Percentiles rank a stretch among this genome's conserved stretches.
Evolutionary conservation across 1,139 yeast species (phyloP).

Genomic region (Kodamaea anthophila): DNA sequence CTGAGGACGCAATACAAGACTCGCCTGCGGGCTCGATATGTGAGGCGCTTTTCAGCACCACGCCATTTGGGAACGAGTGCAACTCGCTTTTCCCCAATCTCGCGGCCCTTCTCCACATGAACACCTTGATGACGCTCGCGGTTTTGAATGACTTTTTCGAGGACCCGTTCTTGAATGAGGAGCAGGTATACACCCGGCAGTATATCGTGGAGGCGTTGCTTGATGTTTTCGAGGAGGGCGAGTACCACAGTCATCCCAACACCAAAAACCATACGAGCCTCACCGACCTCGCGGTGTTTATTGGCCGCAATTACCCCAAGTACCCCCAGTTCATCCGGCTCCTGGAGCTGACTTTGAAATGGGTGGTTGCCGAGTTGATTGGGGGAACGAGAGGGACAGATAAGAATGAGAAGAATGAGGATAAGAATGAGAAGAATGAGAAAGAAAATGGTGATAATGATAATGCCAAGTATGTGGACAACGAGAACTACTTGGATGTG

Average conservation of each 20-base stretch:
- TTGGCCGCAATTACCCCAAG: slow-evolving; percentile 73
- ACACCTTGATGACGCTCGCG: slow-evolving; percentile 54
- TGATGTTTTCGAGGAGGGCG: slow-evolving; percentile 38
- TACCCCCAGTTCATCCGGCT: slow-evolving; percentile 71
- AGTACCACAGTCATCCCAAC: too few species aligned
- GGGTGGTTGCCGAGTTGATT: slow-evolving; percentile 36
- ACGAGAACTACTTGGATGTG: background rate
- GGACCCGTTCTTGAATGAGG: slow-evolving; percentile 59
- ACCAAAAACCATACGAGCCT: too few species aligned
- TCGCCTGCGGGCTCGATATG: slow-evolving; percentile 40
- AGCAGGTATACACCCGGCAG: slow-evolving; percentile 40
- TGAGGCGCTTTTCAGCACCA: slow-evolving; percentile 45
- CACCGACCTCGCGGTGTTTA: slow-evolving; percentile 55
- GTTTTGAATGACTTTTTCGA: slow-evolving; percentile 76
- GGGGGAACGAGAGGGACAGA: background rate
- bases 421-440: background rate
- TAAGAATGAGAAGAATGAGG: slow-evolving; percentile 1
- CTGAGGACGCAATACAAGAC: slow-evolving; percentile 42
- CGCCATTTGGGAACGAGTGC: slow-evolving; percentile 22
- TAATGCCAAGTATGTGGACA: too few species aligned
- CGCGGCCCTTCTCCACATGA: slow-evolving; percentile 39
- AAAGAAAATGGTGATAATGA: background rate
- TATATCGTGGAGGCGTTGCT: slow-evolving; percentile 59
- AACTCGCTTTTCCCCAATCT: slow-evolving; percentile 58
- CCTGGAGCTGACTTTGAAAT: slow-evolving; percentile 50